phyloP scores from a whole-genome alignment of 208 protist genomes.

The Acanthamoeba lenticulata region DNA sequence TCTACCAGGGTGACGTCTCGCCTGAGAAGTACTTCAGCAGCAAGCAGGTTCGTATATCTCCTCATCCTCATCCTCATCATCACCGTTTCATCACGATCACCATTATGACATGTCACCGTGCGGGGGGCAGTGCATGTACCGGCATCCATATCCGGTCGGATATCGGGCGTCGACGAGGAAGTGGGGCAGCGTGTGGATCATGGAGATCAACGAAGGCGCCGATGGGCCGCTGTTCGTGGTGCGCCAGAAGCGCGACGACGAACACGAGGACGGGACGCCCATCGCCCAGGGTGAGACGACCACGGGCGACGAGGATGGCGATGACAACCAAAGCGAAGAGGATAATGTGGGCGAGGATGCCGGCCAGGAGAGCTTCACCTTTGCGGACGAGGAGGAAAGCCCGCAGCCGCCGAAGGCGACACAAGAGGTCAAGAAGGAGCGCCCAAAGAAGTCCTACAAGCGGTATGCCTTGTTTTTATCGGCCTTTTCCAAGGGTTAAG shows the following conservation, averaged over 20 bases:
- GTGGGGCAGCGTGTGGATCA: constrained; percentile 63
- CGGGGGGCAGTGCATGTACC: constrained; percentile 65
- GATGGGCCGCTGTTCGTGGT: constrained; percentile 53
- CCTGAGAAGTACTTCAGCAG: constrained; percentile 61
- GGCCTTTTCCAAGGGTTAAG: not conserved
- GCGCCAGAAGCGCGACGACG: constrained; percentile 20
- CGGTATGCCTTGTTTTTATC: not conserved
- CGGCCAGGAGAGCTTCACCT: not conserved
- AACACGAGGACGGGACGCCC: constrained; percentile 34
- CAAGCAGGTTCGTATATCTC: not conserved
- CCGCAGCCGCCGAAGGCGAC: not conserved
- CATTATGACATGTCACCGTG: not conserved
- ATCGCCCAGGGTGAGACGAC: not conserved
- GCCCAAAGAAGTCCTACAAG: not conserved
- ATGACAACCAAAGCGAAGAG: not conserved
- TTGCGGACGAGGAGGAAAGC: not conserved
- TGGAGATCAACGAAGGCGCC: constrained; percentile 51
- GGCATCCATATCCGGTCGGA: constrained; percentile 56
- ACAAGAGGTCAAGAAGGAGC: not conserved
- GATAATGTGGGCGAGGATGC: not conserved
- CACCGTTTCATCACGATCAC: not conserved
- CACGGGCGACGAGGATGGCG: not conserved
- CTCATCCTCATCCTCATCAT: not conserved
- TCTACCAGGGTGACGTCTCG: not conserved
- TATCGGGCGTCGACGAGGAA: constrained; percentile 22